phyloP scores from a whole-genome alignment of 345 rosid genomes.

The Rhizophora apiculata region DNA sequence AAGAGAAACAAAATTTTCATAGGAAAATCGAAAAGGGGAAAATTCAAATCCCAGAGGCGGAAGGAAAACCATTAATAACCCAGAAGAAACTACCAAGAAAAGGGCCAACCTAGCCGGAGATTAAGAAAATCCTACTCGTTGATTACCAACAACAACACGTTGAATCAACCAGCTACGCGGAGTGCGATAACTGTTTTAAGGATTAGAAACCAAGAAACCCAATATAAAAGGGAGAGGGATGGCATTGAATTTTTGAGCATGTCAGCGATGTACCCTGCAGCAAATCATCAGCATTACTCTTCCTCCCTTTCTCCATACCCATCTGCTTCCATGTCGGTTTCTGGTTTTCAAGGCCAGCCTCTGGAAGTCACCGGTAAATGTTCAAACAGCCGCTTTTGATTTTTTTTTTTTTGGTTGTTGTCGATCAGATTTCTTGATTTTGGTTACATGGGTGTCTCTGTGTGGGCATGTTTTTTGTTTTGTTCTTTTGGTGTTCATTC shows the following conservation, averaged over 20 bases:
- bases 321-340: slow-evolving; percentile 30
- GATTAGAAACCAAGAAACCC: no score
- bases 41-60: no score
- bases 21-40: not conserved
- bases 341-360: slow-evolving; percentile 67
- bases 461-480: not conserved
- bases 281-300: not conserved
- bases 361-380: slow-evolving; percentile 73
- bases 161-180: no score
- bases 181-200: no score
- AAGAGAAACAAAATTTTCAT: not conserved
- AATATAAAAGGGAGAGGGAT: no score
- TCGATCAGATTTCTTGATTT: not conserved
- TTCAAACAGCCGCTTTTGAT: not conserved
- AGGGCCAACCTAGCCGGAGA: no score
- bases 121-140: no score
- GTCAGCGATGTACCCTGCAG: not conserved
- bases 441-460: not conserved
- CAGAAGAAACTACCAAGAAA: not conserved
- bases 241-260: no score
- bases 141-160: no score
- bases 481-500: not conserved
- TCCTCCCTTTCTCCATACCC: not conserved
- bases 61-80: not conserved
- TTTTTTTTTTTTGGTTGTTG: not conserved